These are phyloP conservation scores for Sporothrix dimorphospora DNA, from an alignment of 2,329 filamentous ascomycete species.

Conservation along the genomic window DNA sequence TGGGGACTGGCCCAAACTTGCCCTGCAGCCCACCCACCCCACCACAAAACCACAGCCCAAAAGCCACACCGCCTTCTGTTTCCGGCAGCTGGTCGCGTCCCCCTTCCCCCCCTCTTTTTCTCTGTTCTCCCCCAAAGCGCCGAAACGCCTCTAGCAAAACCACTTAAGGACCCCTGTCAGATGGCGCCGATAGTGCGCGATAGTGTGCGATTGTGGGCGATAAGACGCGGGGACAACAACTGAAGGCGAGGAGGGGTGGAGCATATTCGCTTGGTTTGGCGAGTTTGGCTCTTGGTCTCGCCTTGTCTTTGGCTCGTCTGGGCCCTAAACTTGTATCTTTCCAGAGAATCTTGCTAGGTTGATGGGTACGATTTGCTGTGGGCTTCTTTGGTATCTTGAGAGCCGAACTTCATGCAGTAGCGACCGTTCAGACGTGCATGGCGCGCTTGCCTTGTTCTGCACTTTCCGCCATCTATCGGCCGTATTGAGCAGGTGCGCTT, in stretches of 20 bases:
- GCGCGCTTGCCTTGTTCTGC: neutral
- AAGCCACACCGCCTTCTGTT: conserved; percentile 28
- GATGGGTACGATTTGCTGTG: neutral
- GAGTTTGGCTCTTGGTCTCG: neutral
- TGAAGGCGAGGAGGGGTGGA: conserved; percentile 5
- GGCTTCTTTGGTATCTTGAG: neutral
- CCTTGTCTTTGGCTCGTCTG: neutral
- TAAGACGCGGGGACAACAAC: conserved; percentile 21
- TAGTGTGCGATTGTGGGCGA: conserved; percentile 6
- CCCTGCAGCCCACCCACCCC: neutral
- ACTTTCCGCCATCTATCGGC: neutral
- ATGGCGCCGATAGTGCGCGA: conserved; percentile 11
- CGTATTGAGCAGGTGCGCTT: conserved; percentile 20
- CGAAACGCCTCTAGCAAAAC: neutral
- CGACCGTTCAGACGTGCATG: conserved; percentile 15
- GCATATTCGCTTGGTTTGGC: neutral
- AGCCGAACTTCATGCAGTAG: conserved; percentile 13
- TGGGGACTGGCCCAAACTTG: neutral
- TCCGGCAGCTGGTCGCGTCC: conserved; percentile 20
- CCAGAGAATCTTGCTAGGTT: neutral
- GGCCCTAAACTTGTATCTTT: neutral
- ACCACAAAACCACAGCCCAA: neutral
- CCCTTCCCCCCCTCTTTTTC: neutral
- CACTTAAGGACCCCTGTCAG: conserved; percentile 21
- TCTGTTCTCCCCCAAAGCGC: neutral